Evolutionary conservation across 164 flowering plant genomes (phyloP).

Genomic region (Liriodendron chinense): DNA sequence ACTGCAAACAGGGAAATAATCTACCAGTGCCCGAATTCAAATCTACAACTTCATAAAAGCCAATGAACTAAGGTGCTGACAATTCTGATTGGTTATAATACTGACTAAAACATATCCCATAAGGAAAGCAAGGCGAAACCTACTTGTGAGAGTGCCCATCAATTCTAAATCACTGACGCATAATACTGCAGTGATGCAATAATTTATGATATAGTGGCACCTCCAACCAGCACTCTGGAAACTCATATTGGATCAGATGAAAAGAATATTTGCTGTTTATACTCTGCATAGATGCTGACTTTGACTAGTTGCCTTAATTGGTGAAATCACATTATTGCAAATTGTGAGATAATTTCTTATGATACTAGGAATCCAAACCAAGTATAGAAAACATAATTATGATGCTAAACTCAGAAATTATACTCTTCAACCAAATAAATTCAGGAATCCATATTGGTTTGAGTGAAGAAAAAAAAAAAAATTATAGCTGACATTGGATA

Average conservation of each 20-base stretch:
- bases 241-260: too few relatives aligned
- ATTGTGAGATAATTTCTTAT: background rate
- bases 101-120: too few relatives aligned
- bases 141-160: background rate
- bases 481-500: background rate
- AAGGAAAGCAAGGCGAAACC: too few relatives aligned
- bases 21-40: background rate
- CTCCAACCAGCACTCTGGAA: too few relatives aligned
- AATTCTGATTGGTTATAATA: too few relatives aligned
- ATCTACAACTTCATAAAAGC: background rate
- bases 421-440: background rate
- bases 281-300: background rate
- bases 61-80: background rate
- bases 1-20: background rate
- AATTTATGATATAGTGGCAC: too few relatives aligned
- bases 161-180: background rate
- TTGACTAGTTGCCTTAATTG: background rate
- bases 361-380: background rate
- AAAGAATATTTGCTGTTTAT: background rate
- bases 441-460: background rate
- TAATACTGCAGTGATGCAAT: too few relatives aligned
- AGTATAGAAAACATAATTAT: background rate
- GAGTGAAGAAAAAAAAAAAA: too few relatives aligned
- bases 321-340: background rate
- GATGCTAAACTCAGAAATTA: background rate